Evolutionary conservation across 73 alveolate genomes (phyloP).

Genomic region (Durusdinium trenchii): DNA sequence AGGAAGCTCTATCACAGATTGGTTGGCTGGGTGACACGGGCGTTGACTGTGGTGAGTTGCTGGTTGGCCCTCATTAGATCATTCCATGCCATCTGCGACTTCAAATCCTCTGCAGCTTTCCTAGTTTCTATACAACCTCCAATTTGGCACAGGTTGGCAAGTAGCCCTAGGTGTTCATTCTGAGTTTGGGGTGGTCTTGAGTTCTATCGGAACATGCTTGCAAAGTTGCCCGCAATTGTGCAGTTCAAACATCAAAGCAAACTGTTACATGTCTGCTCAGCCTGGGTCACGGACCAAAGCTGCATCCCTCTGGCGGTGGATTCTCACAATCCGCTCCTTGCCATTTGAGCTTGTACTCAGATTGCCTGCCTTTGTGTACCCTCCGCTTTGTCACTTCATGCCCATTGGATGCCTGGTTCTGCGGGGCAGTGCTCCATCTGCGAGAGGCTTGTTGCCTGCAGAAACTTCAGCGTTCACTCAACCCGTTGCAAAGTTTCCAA

Average conservation of each 20-base stretch:
- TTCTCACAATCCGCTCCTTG: slow-evolving; percentile 50
- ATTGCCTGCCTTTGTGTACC: background rate
- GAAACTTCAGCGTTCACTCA: background rate
- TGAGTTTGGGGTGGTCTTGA: too few relatives aligned
- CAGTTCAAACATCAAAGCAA: background rate
- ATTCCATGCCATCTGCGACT: too few relatives aligned
- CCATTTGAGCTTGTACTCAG: background rate
- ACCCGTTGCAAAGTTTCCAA: background rate
- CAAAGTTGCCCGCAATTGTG: background rate
- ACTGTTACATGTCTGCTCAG: too few relatives aligned
- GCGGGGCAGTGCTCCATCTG: slow-evolving; percentile 89
- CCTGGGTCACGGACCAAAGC: slow-evolving; percentile 22
- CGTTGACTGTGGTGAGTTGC: too few relatives aligned
- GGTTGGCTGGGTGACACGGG: too few relatives aligned
- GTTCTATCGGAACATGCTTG: too few relatives aligned
- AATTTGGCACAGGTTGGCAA: too few relatives aligned
- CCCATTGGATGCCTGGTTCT: slow-evolving; percentile 25
- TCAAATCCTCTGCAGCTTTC: too few relatives aligned
- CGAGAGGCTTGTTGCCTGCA: slow-evolving; percentile 67
- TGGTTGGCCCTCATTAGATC: too few relatives aligned
- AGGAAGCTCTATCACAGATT: too few relatives aligned
- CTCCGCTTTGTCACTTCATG: background rate
- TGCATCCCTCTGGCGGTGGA: slow-evolving; percentile 78
- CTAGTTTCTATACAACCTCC: too few relatives aligned
- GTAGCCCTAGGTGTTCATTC: too few relatives aligned